Percentiles rank a stretch among this genome's conserved stretches.
phyloP scores from a whole-genome alignment of 495 filamentous ascomycete genomes.

The Aspergillus conjunctus region DNA sequence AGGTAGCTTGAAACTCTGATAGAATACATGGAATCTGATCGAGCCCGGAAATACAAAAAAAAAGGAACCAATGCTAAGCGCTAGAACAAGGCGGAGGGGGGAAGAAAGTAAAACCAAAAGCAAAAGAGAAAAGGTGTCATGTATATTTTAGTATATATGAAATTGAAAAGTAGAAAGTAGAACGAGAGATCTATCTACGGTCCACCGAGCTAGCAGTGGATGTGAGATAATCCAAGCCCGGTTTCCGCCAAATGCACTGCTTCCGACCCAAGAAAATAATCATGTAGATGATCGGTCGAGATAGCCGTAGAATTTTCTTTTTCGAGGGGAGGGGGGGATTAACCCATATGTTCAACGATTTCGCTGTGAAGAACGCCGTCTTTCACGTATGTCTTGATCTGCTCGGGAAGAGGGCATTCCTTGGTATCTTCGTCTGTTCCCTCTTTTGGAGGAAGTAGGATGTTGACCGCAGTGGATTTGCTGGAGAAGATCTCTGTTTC shows the following conservation, averaged over 20 bases:
- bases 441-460: conserved; percentile 69
- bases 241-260: background rate
- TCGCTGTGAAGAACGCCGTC: conserved; percentile 77
- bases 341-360: conserved; percentile 88
- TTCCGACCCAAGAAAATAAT: background rate
- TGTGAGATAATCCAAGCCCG: background rate
- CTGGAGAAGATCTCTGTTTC: conserved; percentile 81
- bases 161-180: background rate
- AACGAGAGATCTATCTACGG: background rate
- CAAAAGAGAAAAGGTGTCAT: background rate
- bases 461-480: conserved; percentile 81
- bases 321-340: conserved; percentile 19
- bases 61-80: too few relatives aligned
- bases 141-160: conserved; percentile 1
- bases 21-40: too few relatives aligned
- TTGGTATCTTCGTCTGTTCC: conserved; percentile 72
- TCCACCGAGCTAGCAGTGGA: background rate
- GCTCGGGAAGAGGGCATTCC: conserved; percentile 84
- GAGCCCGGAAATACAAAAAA: too few relatives aligned
- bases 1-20: too few relatives aligned
- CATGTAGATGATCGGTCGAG: too few relatives aligned
- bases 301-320: too few relatives aligned
- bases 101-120: background rate
- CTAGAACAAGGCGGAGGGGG: background rate
- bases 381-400: conserved; percentile 80